These are phyloP conservation scores for Sordariomycetes sp. DNA, from an alignment of 2,329 filamentous ascomycete genomes.

Conservation along the genomic window DNA sequence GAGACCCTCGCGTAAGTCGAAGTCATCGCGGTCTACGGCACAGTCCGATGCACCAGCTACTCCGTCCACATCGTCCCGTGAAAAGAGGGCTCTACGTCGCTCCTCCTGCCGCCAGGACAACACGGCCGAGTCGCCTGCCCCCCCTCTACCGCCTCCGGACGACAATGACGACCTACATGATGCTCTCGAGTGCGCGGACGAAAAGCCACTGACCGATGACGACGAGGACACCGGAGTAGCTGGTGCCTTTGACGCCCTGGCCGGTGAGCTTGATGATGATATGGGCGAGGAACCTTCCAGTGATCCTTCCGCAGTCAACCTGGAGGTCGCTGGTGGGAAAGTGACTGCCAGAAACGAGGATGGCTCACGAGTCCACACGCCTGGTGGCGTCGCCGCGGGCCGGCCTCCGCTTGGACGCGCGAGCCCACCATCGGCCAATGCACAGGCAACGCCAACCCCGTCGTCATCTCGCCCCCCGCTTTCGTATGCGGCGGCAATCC, in stretches of 20 bases:
- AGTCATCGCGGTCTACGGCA: constrained; percentile 22
- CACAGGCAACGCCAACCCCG: constrained; percentile 34
- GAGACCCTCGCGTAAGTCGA: constrained; percentile 28
- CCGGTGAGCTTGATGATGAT: constrained; percentile 83
- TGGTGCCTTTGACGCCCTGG: constrained; percentile 66
- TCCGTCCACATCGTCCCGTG: constrained; percentile 33
- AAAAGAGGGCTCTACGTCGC: constrained; percentile 46
- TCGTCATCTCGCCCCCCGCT: constrained; percentile 45
- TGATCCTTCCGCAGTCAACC: constrained; percentile 75
- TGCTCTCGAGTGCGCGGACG: constrained; percentile 83
- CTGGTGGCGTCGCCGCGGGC: constrained; percentile 41
- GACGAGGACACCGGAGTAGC: constrained; percentile 48
- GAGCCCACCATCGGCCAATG: constrained; percentile 23
- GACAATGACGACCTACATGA: constrained; percentile 52
- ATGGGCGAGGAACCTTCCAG: constrained; percentile 53
- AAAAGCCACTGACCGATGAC: constrained; percentile 67
- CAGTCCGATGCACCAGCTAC: constrained; percentile 28
- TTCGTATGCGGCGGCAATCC: constrained; percentile 76
- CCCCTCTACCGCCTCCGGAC: constrained; percentile 36
- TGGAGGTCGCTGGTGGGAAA: constrained; percentile 81
- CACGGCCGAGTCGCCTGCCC: constrained; percentile 35
- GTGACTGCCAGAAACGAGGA: constrained; percentile 88
- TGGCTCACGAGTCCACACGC: constrained; percentile 74
- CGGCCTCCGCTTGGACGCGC: constrained; percentile 25
- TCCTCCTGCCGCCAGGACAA: constrained; percentile 48